Evolutionary conservation across 225 moss, liverwort and hornwort genomes (phyloP).

Genomic region (Thuidium tamariscinum): DNA sequence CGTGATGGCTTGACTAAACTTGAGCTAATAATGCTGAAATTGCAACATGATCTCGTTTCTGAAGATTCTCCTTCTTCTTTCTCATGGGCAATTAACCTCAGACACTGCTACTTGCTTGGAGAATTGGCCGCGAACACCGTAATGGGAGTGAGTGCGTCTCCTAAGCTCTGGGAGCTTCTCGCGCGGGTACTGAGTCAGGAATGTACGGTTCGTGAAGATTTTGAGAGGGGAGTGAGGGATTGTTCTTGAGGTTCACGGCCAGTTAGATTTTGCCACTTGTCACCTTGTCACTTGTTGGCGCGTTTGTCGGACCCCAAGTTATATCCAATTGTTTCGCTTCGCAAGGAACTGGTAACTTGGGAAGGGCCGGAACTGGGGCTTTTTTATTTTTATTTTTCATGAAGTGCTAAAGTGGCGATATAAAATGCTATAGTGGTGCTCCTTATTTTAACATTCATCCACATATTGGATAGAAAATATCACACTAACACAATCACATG

Average conservation of each 20-base stretch:
- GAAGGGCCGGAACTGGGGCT: not conserved
- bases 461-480: too few relatives aligned
- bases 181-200: fast-evolving
- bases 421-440: too few relatives aligned
- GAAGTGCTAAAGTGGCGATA: too few relatives aligned
- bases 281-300: not conserved
- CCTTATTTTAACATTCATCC: too few relatives aligned
- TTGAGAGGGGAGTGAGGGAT: not conserved
- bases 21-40: not conserved
- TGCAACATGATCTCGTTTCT: not conserved
- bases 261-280: not conserved
- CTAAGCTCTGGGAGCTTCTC: not conserved
- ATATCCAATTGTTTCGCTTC: not conserved
- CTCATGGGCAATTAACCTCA: not conserved
- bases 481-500: too few relatives aligned
- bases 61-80: not conserved
- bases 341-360: not conserved
- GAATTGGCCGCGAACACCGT: not conserved
- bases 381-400: too few relatives aligned
- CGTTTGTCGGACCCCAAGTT: not conserved
- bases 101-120: not conserved
- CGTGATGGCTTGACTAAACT: not conserved
- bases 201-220: fast-evolving
- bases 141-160: not conserved
- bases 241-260: not conserved